Base-by-base conservation (phyloP, 176 grass and related monocot genomes). In the Oryza punctata region DNA sequence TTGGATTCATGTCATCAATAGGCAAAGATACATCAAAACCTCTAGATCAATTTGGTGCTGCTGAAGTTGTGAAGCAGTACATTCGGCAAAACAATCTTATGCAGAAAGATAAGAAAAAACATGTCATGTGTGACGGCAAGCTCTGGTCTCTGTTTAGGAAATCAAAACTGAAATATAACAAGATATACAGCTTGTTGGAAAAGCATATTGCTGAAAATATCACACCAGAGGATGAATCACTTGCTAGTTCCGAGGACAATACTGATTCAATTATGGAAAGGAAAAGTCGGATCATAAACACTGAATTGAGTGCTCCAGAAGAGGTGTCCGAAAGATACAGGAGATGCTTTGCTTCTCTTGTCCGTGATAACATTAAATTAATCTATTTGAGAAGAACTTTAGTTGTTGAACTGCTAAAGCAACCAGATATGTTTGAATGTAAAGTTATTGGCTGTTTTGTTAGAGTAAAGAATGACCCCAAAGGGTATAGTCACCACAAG, bases 381-480 rank as follows among this genome's bases (percentile, higher is more conserved):
- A 81, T 94, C 45, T 98, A 93, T 75, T 81, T 98, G 89, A 93
- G 77, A 68, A 87, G 45, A 88, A 86, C 96, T 24, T 82, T 98
- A 78, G 59, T 98, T 46, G 9, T 95, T 38, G 69, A 92, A 63
- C 77, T 98, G 69, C 86, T 95, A 76, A 95, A 94, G 87, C 70
- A 91, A 47, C 89, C 91, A 32, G 87, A 90, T 21, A 84, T 80
- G 76, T 98, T 98, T 90, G 89, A 90, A 85, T 28, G 61, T 44
- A 98, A 98, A 90, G 83, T 98, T 37, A 84, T 70, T 69, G 93
- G 96, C 6, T 98, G 87, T 76, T 98, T 94, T 70, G 91, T 95
- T 30, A 93, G 93, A 84, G 73, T 98, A 57, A 98, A 92, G 72
- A 83, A 83, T 83, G 87, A 92, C 63, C 91, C 43, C 18, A 90